Percentiles rank a stretch among this genome's conserved stretches.
phyloP scores from a whole-genome alignment of 352 stramenopile genomes.

The Phytophthora quininea region DNA sequence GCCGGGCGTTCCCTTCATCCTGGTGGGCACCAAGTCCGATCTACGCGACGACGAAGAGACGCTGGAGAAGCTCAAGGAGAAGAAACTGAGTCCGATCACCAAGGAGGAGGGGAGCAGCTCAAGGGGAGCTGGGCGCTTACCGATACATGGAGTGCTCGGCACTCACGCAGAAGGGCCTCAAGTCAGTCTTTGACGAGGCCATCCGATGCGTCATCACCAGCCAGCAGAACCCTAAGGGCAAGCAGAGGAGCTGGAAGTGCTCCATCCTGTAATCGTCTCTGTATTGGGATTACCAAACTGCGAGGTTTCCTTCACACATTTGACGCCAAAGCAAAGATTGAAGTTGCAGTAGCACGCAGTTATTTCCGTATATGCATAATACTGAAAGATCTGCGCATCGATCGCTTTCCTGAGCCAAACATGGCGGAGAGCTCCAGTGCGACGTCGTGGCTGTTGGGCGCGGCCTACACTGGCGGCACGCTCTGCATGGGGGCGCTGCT shows the following conservation, averaged over 20 bases:
- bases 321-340: too few relatives aligned
- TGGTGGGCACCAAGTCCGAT: slow-evolving; percentile 96
- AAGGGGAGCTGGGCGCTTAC: slow-evolving; percentile 89
- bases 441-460: slow-evolving; percentile 66
- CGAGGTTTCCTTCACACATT: too few relatives aligned
- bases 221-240: slow-evolving; percentile 75
- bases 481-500: slow-evolving; percentile 63
- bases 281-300: too few relatives aligned
- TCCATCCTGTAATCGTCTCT: slow-evolving; percentile 62
- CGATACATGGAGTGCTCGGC: slow-evolving; percentile 95
- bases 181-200: slow-evolving; percentile 94
- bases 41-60: slow-evolving; percentile 91
- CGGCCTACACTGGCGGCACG: slow-evolving; percentile 64
- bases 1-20: slow-evolving; percentile 93
- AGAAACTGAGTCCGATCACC: slow-evolving; percentile 77
- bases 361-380: slow-evolving; percentile 17
- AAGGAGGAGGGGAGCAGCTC: slow-evolving; percentile 88
- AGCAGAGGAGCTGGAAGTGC: slow-evolving; percentile 52
- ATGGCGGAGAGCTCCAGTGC: slow-evolving; percentile 55
- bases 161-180: slow-evolving; percentile 93
- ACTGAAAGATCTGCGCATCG: slow-evolving; percentile 9
- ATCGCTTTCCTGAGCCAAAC: slow-evolving; percentile 1
- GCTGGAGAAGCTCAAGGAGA: slow-evolving; percentile 88
- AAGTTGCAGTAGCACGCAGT: too few relatives aligned
- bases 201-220: slow-evolving; percentile 91